These are phyloP conservation scores for Sarcocystis neurona DNA, from an alignment of 169 alveolate genomes.

Conservation along the genomic window DNA sequence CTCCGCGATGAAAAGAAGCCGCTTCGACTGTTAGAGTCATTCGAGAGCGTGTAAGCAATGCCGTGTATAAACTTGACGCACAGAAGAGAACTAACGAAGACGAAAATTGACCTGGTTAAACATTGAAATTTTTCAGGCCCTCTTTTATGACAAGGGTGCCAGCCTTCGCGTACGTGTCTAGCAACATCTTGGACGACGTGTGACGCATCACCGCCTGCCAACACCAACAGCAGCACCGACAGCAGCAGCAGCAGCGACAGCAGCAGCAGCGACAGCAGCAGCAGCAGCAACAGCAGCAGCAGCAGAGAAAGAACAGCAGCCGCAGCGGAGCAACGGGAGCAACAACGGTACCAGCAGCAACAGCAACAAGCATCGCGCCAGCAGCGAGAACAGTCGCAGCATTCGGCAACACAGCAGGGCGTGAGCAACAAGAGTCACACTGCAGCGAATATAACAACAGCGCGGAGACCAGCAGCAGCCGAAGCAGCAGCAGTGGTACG, in stretches of 20 bases:
- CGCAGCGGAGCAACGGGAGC: no score
- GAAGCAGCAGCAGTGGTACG: no score
- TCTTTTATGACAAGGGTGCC: constrained; percentile 74
- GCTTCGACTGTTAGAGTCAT: no score
- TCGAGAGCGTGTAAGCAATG: no score
- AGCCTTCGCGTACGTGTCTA: constrained; percentile 77
- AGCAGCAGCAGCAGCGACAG: background rate
- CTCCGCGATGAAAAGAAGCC: no score
- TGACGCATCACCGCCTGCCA: constrained; percentile 77
- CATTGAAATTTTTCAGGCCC: constrained; percentile 73
- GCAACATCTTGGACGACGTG: constrained; percentile 75
- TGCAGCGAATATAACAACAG: no score
- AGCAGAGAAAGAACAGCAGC: background rate
- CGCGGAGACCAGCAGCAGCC: no score
- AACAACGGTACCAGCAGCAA: background rate
- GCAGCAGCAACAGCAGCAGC: background rate
- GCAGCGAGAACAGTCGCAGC: no score
- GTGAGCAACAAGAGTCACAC: no score
- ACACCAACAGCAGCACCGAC: background rate
- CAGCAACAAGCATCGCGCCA: background rate
- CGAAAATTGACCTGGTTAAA: constrained; percentile 38
- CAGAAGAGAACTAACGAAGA: no score
- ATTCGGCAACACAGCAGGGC: no score
- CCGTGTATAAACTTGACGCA: no score
- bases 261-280: background rate